A percentile compares a stretch with the other conserved stretches of the same genome.
Evolutionary conservation across 805 yeast genomes (phyloP).

Genomic region (Helenozyma rhizophorensis): DNA sequence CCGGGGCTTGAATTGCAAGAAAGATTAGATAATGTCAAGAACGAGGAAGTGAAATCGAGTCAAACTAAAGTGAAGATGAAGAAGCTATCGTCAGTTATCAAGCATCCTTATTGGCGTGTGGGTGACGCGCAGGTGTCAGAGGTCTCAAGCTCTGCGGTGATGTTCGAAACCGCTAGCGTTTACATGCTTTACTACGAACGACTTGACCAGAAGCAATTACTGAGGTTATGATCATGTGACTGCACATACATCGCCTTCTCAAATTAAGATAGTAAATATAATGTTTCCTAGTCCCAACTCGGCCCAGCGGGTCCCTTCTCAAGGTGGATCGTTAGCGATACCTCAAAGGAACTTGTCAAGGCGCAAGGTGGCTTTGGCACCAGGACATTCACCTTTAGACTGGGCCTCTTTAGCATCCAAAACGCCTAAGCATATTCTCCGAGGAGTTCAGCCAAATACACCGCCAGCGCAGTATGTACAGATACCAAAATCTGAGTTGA

Average conservation of each 20-base stretch:
- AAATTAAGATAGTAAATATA: too few relatives aligned
- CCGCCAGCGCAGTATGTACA: conserved; percentile 50
- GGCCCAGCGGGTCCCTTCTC: conserved; percentile 26
- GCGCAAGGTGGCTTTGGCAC: conserved; percentile 58
- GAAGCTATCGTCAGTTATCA: conserved; percentile 51
- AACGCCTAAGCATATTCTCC: conserved; percentile 41
- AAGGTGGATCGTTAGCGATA: conserved; percentile 8
- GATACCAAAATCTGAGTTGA: conserved; percentile 54
- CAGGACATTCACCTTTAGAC: conserved; percentile 83
- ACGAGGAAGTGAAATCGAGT: too few relatives aligned
- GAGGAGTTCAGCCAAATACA: conserved; percentile 48
- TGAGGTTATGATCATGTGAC: too few relatives aligned
- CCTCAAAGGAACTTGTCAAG: conserved; percentile 15
- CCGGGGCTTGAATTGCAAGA: too few relatives aligned
- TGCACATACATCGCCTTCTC: too few relatives aligned
- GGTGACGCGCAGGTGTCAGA: conserved; percentile 75
- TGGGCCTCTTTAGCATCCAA: conserved; percentile 65
- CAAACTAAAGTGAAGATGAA: conserved; percentile 43
- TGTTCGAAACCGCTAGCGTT: conserved; percentile 69
- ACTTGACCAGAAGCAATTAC: conserved; percentile 26
- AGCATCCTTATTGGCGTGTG: conserved; percentile 76
- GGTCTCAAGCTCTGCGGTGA: conserved; percentile 50
- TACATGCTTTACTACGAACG: conserved; percentile 83
- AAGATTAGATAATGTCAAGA: too few relatives aligned
- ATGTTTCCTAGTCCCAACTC: conserved; percentile 28